These are phyloP conservation scores for Plasmodium vivax DNA, from an alignment of 169 alveolate species.

Conservation along the genomic window DNA sequence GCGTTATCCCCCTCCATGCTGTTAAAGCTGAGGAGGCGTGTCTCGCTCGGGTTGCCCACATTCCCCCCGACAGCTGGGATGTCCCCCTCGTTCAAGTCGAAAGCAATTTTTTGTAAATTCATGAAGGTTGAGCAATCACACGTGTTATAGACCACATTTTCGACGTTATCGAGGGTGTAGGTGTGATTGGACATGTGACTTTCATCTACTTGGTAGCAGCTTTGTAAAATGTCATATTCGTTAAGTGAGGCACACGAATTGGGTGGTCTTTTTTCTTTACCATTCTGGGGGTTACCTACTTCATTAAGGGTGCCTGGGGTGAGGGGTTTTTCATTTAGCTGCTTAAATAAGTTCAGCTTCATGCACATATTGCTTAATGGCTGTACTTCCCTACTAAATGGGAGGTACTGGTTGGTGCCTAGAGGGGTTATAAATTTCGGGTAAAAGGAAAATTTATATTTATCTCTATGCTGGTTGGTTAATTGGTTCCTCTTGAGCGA, in stretches of 20 bases:
- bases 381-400: constrained; percentile 3
- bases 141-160: not conserved
- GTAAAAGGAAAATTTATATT: constrained; percentile 9
- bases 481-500: constrained; percentile 43
- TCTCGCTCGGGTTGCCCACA: not conserved
- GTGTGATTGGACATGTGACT: not conserved
- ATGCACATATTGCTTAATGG: constrained; percentile 29
- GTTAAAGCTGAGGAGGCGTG: not conserved
- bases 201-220: not conserved
- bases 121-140: not conserved
- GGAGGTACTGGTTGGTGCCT: not conserved
- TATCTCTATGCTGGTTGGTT: constrained; percentile 7
- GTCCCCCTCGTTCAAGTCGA: not conserved
- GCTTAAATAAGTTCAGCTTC: constrained; percentile 1
- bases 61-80: not conserved
- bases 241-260: not conserved
- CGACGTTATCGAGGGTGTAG: constrained; percentile 18
- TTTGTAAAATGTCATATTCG: not conserved
- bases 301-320: not conserved
- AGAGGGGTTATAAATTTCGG: constrained; percentile 3
- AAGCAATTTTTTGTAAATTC: not conserved
- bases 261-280: not conserved
- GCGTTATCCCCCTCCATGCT: not conserved
- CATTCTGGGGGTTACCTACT: not conserved
- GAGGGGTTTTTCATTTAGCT: constrained; percentile 2